phyloP scores from a whole-genome alignment of 2,329 filamentous ascomycete genomes.

The Amesomyces nigricolor region DNA sequence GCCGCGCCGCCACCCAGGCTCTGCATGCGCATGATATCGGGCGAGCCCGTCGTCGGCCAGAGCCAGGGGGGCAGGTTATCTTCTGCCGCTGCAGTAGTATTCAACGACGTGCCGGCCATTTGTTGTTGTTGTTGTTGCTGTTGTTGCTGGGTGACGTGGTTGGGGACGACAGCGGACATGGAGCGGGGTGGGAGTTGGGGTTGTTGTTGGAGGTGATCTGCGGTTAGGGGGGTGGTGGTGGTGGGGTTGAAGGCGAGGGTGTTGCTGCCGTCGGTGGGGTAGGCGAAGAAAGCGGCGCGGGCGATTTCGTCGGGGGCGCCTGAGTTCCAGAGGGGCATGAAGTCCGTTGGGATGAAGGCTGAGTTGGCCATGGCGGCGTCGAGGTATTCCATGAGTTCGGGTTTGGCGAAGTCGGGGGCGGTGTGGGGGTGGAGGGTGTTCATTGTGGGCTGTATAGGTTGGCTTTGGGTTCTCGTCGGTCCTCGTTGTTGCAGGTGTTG shows the following conservation, averaged over 20 bases:
- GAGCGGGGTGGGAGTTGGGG: not conserved
- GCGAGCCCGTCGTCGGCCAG: conserved; percentile 38
- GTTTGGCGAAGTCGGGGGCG: conserved; percentile 1
- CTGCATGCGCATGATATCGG: conserved; percentile 19
- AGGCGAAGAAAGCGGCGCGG: conserved; percentile 11
- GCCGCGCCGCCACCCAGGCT: conserved; percentile 13
- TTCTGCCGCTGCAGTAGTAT: conserved; percentile 30
- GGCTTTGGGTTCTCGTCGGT: not conserved
- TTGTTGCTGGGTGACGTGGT: not conserved
- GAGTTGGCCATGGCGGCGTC: conserved; percentile 21
- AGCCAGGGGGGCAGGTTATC: conserved; percentile 51
- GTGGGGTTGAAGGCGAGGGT: not conserved
- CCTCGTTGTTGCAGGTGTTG: not conserved
- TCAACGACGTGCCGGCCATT: conserved; percentile 12
- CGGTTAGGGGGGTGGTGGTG: conserved; percentile 5
- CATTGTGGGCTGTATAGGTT: conserved; percentile 1
- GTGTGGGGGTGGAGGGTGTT: not conserved
- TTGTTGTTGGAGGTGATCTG: conserved; percentile 11
- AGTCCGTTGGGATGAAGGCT: conserved; percentile 20
- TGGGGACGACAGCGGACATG: not conserved
- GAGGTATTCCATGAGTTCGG: conserved; percentile 21
- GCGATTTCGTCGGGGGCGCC: conserved; percentile 8
- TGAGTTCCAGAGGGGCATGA: conserved; percentile 14
- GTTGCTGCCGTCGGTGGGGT: conserved; percentile 5
- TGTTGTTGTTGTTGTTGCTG: conserved; percentile 11